These are phyloP conservation scores for Phialophora verrucosa DNA, from an alignment of 2,329 filamentous ascomycete genomes.

Conservation along the genomic window DNA sequence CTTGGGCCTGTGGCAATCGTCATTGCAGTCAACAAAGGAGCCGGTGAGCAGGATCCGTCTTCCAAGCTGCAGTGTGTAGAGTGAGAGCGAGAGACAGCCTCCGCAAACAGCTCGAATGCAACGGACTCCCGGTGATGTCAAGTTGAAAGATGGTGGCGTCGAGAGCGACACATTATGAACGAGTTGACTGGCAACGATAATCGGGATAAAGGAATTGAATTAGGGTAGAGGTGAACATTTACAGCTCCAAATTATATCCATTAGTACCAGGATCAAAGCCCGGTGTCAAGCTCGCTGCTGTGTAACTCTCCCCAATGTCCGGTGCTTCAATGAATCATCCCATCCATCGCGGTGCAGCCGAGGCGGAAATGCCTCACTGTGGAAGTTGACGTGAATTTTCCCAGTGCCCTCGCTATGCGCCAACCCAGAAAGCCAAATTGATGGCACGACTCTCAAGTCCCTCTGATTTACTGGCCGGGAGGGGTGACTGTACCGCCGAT, in stretches of 20 bases:
- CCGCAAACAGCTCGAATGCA: too few species aligned
- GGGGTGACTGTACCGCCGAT: conserved; percentile 33
- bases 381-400: neutral
- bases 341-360: neutral
- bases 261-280: neutral
- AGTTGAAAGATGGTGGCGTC: too few species aligned
- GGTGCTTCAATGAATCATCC: conserved; percentile 2
- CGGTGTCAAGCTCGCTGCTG: conserved; percentile 3
- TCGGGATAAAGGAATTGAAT: neutral
- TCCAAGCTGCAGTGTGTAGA: neutral
- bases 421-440: conserved; percentile 6
- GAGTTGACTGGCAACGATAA: neutral
- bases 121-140: too few species aligned
- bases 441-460: neutral
- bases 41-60: neutral
- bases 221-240: neutral
- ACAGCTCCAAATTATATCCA: neutral
- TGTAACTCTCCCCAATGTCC: conserved; percentile 9
- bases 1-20: neutral
- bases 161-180: neutral
- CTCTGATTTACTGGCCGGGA: conserved; percentile 20
- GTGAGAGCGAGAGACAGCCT: too few species aligned
- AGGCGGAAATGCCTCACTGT: neutral
- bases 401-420: conserved; percentile 23
- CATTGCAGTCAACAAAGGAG: neutral